These are phyloP conservation scores for Suhomyces sp. DNA, from an alignment of 805 yeast species.

Conservation along the genomic window DNA sequence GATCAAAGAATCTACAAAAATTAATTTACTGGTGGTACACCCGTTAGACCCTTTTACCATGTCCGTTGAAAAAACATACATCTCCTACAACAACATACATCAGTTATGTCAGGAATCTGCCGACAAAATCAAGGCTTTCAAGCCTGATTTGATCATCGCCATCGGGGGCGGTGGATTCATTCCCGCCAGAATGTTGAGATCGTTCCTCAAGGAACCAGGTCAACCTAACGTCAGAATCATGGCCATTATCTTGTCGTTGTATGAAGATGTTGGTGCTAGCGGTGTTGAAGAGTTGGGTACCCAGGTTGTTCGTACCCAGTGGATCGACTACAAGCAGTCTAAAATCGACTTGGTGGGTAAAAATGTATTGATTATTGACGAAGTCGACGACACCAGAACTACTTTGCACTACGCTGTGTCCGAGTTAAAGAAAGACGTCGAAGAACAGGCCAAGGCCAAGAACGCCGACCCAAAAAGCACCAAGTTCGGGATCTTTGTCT, in stretches of 20 bases:
- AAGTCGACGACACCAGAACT: conserved; percentile 84
- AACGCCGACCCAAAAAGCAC: conserved; percentile 49
- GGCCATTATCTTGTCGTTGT: conserved; percentile 89
- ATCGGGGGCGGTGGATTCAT: conserved; percentile 98
- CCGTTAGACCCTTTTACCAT: conserved; percentile 2
- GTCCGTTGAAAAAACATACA: conserved; percentile 55
- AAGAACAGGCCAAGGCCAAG: conserved; percentile 52
- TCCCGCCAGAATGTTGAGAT: conserved; percentile 93
- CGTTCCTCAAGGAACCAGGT: conserved; percentile 86
- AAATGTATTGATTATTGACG: conserved; percentile 72
- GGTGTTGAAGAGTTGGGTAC: conserved; percentile 55
- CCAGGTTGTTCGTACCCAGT: conserved; percentile 72
- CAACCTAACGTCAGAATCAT: conserved; percentile 87
- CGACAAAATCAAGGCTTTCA: conserved; percentile 60
- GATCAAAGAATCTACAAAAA: neutral
- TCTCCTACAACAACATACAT: conserved; percentile 78
- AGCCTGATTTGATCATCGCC: conserved; percentile 90
- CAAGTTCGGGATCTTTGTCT: conserved; percentile 69
- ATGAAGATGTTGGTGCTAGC: conserved; percentile 60
- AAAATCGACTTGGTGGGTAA: conserved; percentile 63
- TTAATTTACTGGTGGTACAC: neutral
- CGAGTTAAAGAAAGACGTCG: conserved; percentile 72
- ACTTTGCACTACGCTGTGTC: conserved; percentile 76
- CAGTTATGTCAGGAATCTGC: conserved; percentile 65
- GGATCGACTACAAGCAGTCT: conserved; percentile 75